Percentiles rank a stretch among this genome's conserved stretches.
Evolutionary conservation across 2,329 filamentous ascomycete species (phyloP).

Genomic region (Clonostachys rosea): DNA sequence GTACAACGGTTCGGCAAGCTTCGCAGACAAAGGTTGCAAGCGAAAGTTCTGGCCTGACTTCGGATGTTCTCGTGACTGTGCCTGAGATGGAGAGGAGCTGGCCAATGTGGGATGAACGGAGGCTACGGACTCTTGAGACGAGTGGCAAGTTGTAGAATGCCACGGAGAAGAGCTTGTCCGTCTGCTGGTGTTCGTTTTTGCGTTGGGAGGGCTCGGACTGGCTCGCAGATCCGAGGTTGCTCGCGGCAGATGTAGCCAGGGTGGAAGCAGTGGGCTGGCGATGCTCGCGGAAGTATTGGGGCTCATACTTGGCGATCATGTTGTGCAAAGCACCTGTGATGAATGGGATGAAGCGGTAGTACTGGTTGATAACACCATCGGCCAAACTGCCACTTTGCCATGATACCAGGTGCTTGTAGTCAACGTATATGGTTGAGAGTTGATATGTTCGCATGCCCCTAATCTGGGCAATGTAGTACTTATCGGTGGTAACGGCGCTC

Average conservation of each 20-base stretch:
- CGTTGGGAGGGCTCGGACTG: conserved; percentile 66
- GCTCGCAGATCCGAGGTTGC: conserved; percentile 55
- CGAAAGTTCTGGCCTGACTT: conserved; percentile 90
- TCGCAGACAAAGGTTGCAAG: conserved; percentile 91
- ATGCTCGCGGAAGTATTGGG: conserved; percentile 89
- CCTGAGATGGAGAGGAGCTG: conserved; percentile 93
- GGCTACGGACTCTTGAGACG: conserved; percentile 77
- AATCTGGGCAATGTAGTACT: conserved; percentile 82
- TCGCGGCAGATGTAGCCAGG: conserved; percentile 63
- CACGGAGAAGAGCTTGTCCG: conserved; percentile 90
- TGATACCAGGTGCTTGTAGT: conserved; percentile 77
- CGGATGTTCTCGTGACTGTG: conserved; percentile 93
- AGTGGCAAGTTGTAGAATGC: conserved; percentile 92
- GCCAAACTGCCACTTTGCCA: conserved; percentile 78
- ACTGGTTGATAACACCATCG: conserved; percentile 81
- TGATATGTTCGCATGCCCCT: conserved; percentile 69
- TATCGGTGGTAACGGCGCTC: conserved; percentile 69
- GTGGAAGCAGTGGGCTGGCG: conserved; percentile 76
- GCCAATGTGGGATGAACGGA: conserved; percentile 87
- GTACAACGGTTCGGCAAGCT: conserved; percentile 75
- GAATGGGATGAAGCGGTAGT: conserved; percentile 93
- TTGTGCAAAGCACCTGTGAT: conserved; percentile 85
- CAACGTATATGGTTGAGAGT: conserved; percentile 82
- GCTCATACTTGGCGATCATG: conserved; percentile 90
- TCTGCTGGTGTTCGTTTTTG: conserved; percentile 90